phyloP scores from a whole-genome alignment of 2,329 filamentous ascomycete genomes.

The Fusarium mexicanum region DNA sequence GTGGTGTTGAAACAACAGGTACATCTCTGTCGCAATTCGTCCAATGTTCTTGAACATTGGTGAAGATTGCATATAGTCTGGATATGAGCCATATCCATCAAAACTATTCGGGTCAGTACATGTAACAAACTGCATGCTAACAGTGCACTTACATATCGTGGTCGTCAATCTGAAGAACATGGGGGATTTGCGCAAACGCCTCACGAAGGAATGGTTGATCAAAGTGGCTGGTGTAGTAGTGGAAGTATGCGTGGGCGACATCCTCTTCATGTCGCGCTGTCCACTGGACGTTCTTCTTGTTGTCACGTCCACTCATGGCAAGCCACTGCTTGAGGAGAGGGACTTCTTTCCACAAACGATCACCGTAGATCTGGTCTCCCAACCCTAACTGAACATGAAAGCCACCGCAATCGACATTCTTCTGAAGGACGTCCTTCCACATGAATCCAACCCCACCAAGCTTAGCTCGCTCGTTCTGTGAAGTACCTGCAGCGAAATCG shows the following conservation, averaged over 20 bases:
- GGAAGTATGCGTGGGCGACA: constrained; percentile 95
- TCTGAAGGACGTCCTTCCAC: constrained; percentile 99
- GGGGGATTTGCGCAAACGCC: constrained; percentile 96
- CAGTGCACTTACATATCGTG: constrained; percentile 87
- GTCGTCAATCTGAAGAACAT: constrained; percentile 91
- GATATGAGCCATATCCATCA: constrained; percentile 96
- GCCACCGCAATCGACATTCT: constrained; percentile 94
- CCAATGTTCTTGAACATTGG: constrained; percentile 99
- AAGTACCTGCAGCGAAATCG: constrained; percentile 90
- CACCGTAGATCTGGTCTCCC: constrained; percentile 94
- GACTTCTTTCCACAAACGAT: constrained; percentile 95
- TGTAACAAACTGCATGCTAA: background rate
- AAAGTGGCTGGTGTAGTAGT: constrained; percentile 98
- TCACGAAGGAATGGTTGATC: constrained; percentile 95
- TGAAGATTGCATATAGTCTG: constrained; percentile 97
- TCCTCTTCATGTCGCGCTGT: constrained; percentile 96
- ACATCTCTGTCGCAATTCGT: constrained; percentile 95
- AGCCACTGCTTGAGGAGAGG: constrained; percentile 95
- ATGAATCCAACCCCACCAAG: constrained; percentile 92
- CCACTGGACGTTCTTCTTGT: constrained; percentile 89
- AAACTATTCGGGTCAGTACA: constrained; percentile 67
- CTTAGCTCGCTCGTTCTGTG: constrained; percentile 83
- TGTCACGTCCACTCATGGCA: constrained; percentile 90
- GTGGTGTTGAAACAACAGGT: constrained; percentile 97
- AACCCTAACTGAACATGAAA: constrained; percentile 94